A percentile compares a stretch with the other conserved stretches of the same genome.
Conservation (phyloP, 2,329 filamentous ascomycete genomes). For the Colletotrichum echinochloae region DNA sequence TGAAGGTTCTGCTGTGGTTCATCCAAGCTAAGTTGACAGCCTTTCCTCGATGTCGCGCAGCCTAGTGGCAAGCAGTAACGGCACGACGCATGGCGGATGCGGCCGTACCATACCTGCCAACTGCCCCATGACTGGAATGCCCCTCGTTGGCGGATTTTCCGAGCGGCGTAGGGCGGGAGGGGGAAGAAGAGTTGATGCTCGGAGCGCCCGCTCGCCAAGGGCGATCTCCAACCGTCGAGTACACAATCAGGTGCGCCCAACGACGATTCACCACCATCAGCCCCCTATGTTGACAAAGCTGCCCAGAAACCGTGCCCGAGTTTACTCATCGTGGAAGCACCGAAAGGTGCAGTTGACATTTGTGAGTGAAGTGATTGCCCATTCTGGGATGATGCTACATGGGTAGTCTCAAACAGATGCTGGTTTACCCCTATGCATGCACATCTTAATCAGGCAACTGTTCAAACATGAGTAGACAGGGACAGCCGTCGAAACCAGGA, state of each 20-base stretch:
- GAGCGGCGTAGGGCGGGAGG: background rate
- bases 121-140: background rate
- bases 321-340: constrained; percentile 6
- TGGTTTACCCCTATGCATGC: constrained; percentile 22
- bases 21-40: constrained; percentile 20
- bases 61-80: background rate
- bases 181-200: background rate
- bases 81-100: background rate
- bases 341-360: constrained; percentile 20
- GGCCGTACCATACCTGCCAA: background rate
- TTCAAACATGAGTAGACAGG: constrained; percentile 7
- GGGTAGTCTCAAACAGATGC: constrained; percentile 30
- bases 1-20: constrained; percentile 14
- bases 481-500: constrained; percentile 27
- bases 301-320: constrained; percentile 6
- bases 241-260: background rate
- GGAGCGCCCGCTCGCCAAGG: constrained; percentile 12
- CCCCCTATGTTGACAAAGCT: background rate
- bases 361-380: constrained; percentile 19
- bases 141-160: background rate
- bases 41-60: background rate
- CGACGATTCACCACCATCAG: constrained; percentile 1
- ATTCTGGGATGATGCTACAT: constrained; percentile 38
- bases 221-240: background rate
- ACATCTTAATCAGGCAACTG: constrained; percentile 34